These are phyloP conservation scores for Alternaria postmessia DNA, from an alignment of 2,329 filamentous ascomycete genomes.

Conservation along the genomic window DNA sequence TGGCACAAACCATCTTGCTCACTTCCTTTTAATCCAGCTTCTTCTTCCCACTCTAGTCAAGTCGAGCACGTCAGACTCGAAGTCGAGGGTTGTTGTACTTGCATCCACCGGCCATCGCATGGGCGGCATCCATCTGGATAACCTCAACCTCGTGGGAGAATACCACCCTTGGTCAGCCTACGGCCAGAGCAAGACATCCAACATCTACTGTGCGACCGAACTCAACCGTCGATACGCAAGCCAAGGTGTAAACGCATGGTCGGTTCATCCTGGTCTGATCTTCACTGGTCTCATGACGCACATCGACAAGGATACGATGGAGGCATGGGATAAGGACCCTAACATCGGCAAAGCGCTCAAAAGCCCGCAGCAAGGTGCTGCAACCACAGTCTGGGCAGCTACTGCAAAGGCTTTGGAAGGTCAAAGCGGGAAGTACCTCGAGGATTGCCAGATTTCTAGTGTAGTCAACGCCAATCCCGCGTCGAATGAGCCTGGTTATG, in stretches of 20 bases:
- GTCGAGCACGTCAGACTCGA: conserved; percentile 46
- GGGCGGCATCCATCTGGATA: conserved; percentile 32
- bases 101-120: conserved; percentile 30
- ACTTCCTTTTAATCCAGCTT: conserved; percentile 64
- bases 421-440: conserved; percentile 47
- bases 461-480: neutral
- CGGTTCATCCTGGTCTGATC: conserved; percentile 59
- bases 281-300: conserved; percentile 20
- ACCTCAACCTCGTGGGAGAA: conserved; percentile 52
- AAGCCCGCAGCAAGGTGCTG: conserved; percentile 50
- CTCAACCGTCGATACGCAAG: conserved; percentile 59
- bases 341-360: conserved; percentile 33
- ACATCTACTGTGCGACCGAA: conserved; percentile 61
- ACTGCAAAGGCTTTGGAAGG: conserved; percentile 46
- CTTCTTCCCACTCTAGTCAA: conserved; percentile 56
- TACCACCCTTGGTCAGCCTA: conserved; percentile 56
- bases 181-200: conserved; percentile 61
- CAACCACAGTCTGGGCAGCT: conserved; percentile 50
- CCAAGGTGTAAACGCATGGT: conserved; percentile 54
- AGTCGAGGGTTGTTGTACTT: conserved; percentile 35
- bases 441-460: conserved; percentile 33
- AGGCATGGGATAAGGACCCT: conserved; percentile 15
- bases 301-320: conserved; percentile 1
- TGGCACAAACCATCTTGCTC: conserved; percentile 62
- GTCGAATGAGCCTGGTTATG: conserved; percentile 17